Percentiles rank a stretch among this genome's conserved stretches.
Evolutionary conservation across 2,329 filamentous ascomycete species (phyloP).

Genomic region (Monosporascus sp.): DNA sequence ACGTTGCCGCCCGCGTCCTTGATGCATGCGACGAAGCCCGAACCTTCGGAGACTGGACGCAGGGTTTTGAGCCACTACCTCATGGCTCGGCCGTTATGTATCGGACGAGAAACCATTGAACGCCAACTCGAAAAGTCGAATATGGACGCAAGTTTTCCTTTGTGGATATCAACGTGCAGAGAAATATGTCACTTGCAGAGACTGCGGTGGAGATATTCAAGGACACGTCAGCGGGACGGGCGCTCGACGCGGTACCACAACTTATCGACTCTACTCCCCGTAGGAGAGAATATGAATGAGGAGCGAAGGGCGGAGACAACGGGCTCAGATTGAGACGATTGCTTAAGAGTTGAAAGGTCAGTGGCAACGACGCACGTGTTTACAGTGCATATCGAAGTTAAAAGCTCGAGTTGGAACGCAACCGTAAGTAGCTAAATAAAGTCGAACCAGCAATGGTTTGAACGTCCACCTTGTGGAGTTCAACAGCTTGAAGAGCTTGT

Average conservation of each 20-base stretch:
- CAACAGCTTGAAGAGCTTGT: too few relatives aligned
- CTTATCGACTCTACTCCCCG: neutral
- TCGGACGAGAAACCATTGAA: neutral
- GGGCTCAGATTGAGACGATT: too few relatives aligned
- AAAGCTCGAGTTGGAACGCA: too few relatives aligned
- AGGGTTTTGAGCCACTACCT: neutral
- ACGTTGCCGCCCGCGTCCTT: neutral
- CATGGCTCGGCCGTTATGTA: neutral
- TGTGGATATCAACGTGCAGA: neutral
- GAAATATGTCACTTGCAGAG: neutral
- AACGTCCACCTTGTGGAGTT: too few relatives aligned
- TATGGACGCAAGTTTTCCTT: neutral
- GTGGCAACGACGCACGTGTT: too few relatives aligned
- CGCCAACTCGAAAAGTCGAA: neutral
- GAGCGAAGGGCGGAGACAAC: too few relatives aligned
- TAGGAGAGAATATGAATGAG: neutral
- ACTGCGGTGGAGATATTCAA: neutral
- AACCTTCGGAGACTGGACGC: neutral
- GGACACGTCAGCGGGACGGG: neutral
- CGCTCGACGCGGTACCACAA: neutral
- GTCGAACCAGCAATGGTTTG: too few relatives aligned
- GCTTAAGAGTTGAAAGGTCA: too few relatives aligned
- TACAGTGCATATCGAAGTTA: too few relatives aligned
- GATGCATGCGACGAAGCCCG: neutral
- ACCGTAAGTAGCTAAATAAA: too few relatives aligned